Base-by-base conservation (phyloP, 176 grass and related monocot genomes). In the Metroxylon sagu region DNA sequence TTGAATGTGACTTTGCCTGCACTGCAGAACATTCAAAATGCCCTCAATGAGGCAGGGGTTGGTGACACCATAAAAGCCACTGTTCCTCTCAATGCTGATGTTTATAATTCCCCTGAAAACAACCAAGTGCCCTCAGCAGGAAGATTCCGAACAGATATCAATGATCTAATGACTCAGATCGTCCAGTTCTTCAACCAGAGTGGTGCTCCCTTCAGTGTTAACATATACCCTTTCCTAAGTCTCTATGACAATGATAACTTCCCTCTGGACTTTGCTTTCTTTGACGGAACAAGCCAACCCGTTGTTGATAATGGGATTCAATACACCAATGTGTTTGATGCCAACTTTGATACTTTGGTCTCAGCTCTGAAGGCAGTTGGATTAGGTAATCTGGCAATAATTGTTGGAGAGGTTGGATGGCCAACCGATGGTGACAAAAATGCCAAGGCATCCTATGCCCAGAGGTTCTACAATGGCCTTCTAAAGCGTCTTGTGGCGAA, bases 11-110 rank as follows among this genome's bases (percentile, higher is more conserved):
- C 70, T 1, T 14, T 73, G 6, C 70, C 70, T 14, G 70, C 70
- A 16, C 29, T 79, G 51, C 53, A 66, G 76, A 79, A 79, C 59
- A 50, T 79, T 26, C 76, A 79, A 19, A 43, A 25, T 0, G 76
- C 76, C 0, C 76, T 79, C 62, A 57, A 72, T 28, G 61, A 62
- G 3, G 76, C 76, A 14, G 60, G 76, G 14, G 7, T 72, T 6
- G 76, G 76, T 2, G 59, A 72, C 51, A 64, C 15, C 7, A 53
- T 79, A 25, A 71, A 79, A 60, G 65, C 76, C 31, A 79, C 76
- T 0, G 60, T 79, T 2, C 76, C 76, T 15, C 69, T 79, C 43
- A 79, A 79, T 27, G 76, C 76, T 6, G 76, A 79, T 19, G 76
- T 79, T n/a, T 79, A 79, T 60, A 71, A 65, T 29, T 79, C 76